phyloP scores from a whole-genome alignment of 108 stramenopile genomes.

The Tribonema minus region DNA sequence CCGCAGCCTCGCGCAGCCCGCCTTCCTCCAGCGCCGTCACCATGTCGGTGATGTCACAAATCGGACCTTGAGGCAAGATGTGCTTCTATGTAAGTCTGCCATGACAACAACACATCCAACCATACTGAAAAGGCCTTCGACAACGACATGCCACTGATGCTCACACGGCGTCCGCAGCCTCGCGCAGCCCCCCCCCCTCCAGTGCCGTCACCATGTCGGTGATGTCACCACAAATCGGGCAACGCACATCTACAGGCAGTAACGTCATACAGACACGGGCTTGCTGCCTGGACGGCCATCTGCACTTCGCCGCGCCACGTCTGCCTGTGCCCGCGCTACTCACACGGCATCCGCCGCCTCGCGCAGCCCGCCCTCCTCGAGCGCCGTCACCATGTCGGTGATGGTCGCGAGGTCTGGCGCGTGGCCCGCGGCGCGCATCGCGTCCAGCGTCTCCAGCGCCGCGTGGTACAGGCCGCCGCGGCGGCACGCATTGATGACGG shows the following conservation, averaged over 20 bases:
- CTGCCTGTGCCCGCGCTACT: too few relatives aligned
- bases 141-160: too few relatives aligned
- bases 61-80: too few relatives aligned
- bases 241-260: too few relatives aligned
- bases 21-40: conserved; percentile 23
- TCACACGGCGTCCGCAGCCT: conserved; percentile 11
- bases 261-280: too few relatives aligned
- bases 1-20: conserved; percentile 14
- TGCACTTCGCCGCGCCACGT: too few relatives aligned
- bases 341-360: conserved; percentile 10
- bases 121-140: too few relatives aligned
- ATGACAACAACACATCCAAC: too few relatives aligned
- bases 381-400: conserved; percentile 18
- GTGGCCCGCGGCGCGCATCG: conserved; percentile 16
- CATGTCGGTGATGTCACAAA: too few relatives aligned
- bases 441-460: conserved; percentile 18
- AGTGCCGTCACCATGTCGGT: conserved; percentile 24
- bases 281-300: too few relatives aligned
- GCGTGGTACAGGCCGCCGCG: conserved; percentile 24
- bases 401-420: conserved; percentile 12
- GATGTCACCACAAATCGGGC: too few relatives aligned
- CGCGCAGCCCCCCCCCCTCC: conserved; percentile 9
- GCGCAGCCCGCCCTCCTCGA: conserved; percentile 12
- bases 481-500: conserved; percentile 24
- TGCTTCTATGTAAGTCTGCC: too few relatives aligned